Conservation (phyloP, 1,284 basidiomycete genomes). For the Baeospora myosura region DNA sequence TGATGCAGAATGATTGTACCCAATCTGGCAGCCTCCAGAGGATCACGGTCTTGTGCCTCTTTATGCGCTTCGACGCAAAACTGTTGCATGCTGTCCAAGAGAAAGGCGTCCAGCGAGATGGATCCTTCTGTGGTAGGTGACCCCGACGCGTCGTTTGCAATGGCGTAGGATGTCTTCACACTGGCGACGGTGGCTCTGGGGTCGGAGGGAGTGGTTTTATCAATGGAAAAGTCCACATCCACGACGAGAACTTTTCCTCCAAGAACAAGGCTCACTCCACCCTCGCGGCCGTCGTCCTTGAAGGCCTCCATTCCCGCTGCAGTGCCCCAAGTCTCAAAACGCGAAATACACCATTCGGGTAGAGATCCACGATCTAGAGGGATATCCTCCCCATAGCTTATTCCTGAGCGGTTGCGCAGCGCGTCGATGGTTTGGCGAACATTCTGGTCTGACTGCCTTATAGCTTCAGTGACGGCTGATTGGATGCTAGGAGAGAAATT, state of each 20-base stretch:
- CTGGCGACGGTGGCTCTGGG: slow-evolving; percentile 39
- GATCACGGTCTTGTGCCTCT: slow-evolving; percentile 41
- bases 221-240: slow-evolving; percentile 57
- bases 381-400: slow-evolving; percentile 54
- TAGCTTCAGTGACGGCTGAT: slow-evolving; percentile 11
- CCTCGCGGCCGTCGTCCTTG: slow-evolving; percentile 48
- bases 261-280: slow-evolving; percentile 49
- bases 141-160: slow-evolving; percentile 35
- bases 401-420: slow-evolving; percentile 35
- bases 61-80: slow-evolving; percentile 60
- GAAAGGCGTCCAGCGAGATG: slow-evolving; percentile 54
- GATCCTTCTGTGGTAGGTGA: slow-evolving; percentile 40
- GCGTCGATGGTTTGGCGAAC: slow-evolving; percentile 37
- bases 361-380: slow-evolving; percentile 39
- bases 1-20: slow-evolving; percentile 44
- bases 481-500: slow-evolving; percentile 8
- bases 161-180: slow-evolving; percentile 68
- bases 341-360: slow-evolving; percentile 48
- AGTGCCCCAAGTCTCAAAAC: slow-evolving; percentile 52
- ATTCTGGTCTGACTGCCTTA: slow-evolving; percentile 43
- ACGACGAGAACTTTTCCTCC: slow-evolving; percentile 73
- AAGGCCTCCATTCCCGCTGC: slow-evolving; percentile 67
- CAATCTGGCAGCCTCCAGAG: slow-evolving; percentile 40
- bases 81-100: slow-evolving; percentile 43
- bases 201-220: slow-evolving; percentile 27